Evolutionary conservation across 2,329 filamentous ascomycete species (phyloP).

Genomic region (Phyllosticta capitalensis): DNA sequence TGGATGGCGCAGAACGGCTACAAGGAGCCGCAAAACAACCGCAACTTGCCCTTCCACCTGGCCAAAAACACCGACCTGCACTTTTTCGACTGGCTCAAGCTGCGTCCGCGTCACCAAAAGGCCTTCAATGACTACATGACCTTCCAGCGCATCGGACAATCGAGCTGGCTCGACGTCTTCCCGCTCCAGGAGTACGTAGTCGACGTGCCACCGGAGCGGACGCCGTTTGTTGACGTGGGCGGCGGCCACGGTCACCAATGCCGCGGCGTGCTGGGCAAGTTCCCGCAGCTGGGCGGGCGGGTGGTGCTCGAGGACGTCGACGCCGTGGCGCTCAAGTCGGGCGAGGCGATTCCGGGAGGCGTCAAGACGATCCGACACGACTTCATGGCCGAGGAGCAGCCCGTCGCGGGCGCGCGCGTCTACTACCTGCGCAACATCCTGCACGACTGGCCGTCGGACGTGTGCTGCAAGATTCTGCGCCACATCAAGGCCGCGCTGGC

Average conservation of each 20-base stretch:
- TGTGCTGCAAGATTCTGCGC: constrained; percentile 24
- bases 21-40: constrained; percentile 17
- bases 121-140: constrained; percentile 1
- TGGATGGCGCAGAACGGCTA: constrained; percentile 23
- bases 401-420: constrained; percentile 17
- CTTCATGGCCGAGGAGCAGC: background rate
- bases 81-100: constrained; percentile 23
- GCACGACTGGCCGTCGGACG: constrained; percentile 31
- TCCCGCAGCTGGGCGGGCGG: background rate
- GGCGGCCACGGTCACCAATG: constrained; percentile 13
- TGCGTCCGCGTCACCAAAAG: constrained; percentile 11
- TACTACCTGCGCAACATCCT: constrained; percentile 32
- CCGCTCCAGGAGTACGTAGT: constrained; percentile 12
- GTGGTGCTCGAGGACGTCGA: background rate
- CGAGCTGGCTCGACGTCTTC: constrained; percentile 13
- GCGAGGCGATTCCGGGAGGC: background rate
- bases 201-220: constrained; percentile 9
- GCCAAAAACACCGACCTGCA: constrained; percentile 19
- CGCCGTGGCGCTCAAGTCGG: background rate
- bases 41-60: constrained; percentile 21
- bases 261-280: background rate
- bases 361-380: background rate
- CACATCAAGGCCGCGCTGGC: constrained; percentile 25
- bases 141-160: background rate
- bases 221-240: constrained; percentile 12